Base-by-base conservation (phyloP, 2,329 filamentous ascomycete genomes). In the Gaeumannomyces sp. region DNA sequence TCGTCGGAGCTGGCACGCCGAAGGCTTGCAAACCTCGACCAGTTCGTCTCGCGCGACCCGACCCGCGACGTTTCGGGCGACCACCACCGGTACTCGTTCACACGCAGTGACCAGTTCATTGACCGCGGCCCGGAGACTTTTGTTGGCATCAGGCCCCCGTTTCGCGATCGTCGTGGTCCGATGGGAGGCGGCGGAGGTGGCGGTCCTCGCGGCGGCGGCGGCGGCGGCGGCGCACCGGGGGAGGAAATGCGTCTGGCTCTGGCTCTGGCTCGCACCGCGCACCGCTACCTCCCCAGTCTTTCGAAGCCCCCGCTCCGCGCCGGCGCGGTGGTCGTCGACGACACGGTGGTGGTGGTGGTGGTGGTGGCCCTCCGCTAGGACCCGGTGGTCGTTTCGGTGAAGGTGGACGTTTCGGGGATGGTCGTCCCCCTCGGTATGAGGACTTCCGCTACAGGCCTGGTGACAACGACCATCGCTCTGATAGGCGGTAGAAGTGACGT, bases 111-210 rank as follows among this genome's bases (percentile, higher is more conserved):
- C 66, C 72, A 76, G 7, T 86, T 93, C 64, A 89, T 93, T 59
- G 89, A 93, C 73, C 82, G 88, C 64, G 90, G 90, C 19, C 85
- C 85, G 22, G 90, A 93, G 73, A 86, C 88, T 53, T 89, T 89
- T 71, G 77, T 85, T 61, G 86, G 85, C 22, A 87, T 89, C 66
- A 79, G 86, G 29, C 85, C 85, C 29, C 85, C 86, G 1, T 81
- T 84, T 66, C 77, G 83, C 13, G 82, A 85, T 70, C 77, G 69
- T 62, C 76, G 77, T 45, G 72, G 74, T 61, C 71, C 50, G 10
- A 63, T 63, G 61, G 61, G 61, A 11, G 61, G 61, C 19, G 38
- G 45, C 25, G 45, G 45, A 33, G 61, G 61, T 14, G 6, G 57
- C 25, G 62, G 56, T 11, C 38, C 14, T 45, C 22, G 45, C 53